Conservation (phyloP, 2,329 filamentous ascomycete genomes). For the Phyllosticta capitalensis region DNA sequence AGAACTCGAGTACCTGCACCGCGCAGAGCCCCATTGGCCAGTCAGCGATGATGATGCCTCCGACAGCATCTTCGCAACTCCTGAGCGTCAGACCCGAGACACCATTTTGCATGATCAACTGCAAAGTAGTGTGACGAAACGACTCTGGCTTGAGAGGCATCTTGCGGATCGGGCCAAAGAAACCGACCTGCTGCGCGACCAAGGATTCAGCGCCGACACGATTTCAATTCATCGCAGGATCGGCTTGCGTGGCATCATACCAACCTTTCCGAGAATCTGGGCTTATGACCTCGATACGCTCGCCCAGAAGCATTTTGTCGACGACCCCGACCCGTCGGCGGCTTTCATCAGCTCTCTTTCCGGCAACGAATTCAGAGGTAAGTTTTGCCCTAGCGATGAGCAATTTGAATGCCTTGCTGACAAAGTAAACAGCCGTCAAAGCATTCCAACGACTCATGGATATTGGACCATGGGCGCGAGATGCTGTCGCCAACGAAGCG, state of each 20-base stretch:
- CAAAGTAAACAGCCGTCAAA: constrained; percentile 34
- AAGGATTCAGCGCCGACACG: constrained; percentile 43
- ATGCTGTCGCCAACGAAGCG: constrained; percentile 34
- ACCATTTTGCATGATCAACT: neutral
- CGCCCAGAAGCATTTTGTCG: constrained; percentile 43
- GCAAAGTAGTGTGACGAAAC: constrained; percentile 10
- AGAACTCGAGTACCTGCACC: neutral
- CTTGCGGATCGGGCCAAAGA: constrained; percentile 19
- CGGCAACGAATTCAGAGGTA: constrained; percentile 38
- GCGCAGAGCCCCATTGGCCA: neutral
- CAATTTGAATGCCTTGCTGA: neutral
- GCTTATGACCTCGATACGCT: constrained; percentile 44
- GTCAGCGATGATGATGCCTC: neutral
- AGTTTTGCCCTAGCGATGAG: constrained; percentile 10
- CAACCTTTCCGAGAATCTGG: constrained; percentile 45
- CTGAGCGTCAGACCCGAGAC: neutral
- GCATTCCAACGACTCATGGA: constrained; percentile 42
- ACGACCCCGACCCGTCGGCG: constrained; percentile 26
- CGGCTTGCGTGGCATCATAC: constrained; percentile 46
- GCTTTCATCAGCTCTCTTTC: constrained; percentile 38
- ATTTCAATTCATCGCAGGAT: constrained; percentile 45
- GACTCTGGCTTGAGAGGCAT: constrained; percentile 18
- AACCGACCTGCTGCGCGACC: constrained; percentile 27
- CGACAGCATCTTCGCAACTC: neutral
- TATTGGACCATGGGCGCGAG: constrained; percentile 43